Evolutionary conservation across 2,329 filamentous ascomycete species (phyloP).

Genomic region (Sarocladium strictum): DNA sequence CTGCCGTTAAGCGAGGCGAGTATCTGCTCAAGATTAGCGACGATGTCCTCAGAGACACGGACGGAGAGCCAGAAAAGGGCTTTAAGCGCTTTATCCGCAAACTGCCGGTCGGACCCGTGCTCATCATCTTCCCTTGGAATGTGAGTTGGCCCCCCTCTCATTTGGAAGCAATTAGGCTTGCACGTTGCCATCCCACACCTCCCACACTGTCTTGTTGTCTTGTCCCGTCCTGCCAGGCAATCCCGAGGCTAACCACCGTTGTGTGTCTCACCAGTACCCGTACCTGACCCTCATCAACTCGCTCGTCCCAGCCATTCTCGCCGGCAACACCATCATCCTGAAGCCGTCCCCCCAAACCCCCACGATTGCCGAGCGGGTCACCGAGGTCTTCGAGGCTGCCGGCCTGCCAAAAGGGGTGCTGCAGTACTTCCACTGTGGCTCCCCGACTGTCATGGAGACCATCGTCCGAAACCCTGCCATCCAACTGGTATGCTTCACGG

Average conservation of each 20-base stretch:
- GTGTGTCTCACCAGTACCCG: conserved; percentile 62
- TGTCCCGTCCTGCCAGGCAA: neutral
- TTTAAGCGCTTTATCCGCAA: conserved; percentile 90
- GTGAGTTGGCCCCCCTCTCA: conserved; percentile 43
- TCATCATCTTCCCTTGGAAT: conserved; percentile 95
- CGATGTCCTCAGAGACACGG: conserved; percentile 71
- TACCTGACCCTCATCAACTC: conserved; percentile 93
- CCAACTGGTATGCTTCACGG: conserved; percentile 84
- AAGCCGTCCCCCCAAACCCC: conserved; percentile 96
- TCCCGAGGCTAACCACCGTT: conserved; percentile 13
- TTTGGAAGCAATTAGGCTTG: neutral
- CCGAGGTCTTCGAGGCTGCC: conserved; percentile 69
- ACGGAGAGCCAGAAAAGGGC: conserved; percentile 77
- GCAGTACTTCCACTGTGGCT: conserved; percentile 88
- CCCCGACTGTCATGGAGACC: conserved; percentile 67
- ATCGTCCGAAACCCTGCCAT: conserved; percentile 74
- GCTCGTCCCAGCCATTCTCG: conserved; percentile 81
- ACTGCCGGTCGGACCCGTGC: conserved; percentile 77
- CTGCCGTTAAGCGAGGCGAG: conserved; percentile 77
- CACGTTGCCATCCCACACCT: neutral
- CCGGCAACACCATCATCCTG: conserved; percentile 85
- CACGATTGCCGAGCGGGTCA: conserved; percentile 79
- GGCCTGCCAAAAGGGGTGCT: conserved; percentile 79
- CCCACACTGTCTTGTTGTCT: no score
- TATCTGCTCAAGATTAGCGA: conserved; percentile 81